Conservation (phyloP, 306 rosid genomes). For the Prunus fruticosa region DNA sequence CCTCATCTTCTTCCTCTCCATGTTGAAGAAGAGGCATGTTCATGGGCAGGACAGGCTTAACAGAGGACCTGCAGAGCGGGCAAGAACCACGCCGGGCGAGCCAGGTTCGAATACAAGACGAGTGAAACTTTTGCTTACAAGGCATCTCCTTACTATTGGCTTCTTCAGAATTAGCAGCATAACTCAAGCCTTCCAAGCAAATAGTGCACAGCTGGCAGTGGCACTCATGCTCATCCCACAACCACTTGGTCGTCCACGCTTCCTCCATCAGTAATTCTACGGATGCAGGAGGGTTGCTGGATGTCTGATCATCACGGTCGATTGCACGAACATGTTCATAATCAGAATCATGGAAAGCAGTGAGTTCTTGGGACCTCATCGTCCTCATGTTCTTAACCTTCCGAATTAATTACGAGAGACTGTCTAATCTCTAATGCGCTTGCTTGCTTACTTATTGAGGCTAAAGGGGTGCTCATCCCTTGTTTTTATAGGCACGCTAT, state of each 20-base stretch:
- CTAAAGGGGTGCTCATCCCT: neutral
- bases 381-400: neutral
- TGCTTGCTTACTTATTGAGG: neutral
- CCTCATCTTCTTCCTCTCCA: neutral
- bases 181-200: conserved; percentile 1
- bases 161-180: too few relatives aligned
- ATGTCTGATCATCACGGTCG: neutral
- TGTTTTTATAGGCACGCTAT: neutral
- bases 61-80: neutral
- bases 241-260: conserved; percentile 15
- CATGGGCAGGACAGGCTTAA: neutral
- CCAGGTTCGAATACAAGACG: neutral
- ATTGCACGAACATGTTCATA: neutral
- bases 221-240: conserved; percentile 1
- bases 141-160: neutral
- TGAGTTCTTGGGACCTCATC: neutral
- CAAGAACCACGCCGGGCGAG: neutral
- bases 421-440: neutral
- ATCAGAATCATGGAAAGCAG: neutral
- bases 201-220: neutral
- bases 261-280: neutral
- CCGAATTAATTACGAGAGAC: neutral
- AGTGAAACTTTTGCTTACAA: conserved; percentile 6
- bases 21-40: neutral
- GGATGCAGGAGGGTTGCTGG: neutral